These are phyloP conservation scores for Barnettozyma populi DNA, from an alignment of 805 yeast genomes.

Conservation along the genomic window DNA sequence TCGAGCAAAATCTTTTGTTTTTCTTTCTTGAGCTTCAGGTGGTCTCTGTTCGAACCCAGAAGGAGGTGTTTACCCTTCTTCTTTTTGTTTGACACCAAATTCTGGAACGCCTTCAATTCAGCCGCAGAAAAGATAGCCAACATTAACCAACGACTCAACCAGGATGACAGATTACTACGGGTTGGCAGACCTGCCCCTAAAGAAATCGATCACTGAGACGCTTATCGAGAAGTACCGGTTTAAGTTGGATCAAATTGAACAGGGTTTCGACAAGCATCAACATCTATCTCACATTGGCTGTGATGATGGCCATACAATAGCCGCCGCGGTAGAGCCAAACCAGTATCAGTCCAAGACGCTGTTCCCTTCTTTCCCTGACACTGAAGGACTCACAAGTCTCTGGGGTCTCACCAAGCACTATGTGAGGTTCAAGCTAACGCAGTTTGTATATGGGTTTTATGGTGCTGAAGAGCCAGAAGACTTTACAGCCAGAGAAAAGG, in stretches of 20 bases:
- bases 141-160: neutral
- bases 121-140: neutral
- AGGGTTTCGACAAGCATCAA: conserved; percentile 5
- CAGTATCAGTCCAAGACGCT: neutral
- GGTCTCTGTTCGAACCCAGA: neutral
- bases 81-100: neutral
- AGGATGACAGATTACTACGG: conserved; percentile 15
- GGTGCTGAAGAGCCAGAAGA: conserved; percentile 9
- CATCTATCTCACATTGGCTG: neutral
- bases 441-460: conserved; percentile 5
- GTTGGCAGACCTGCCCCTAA: conserved; percentile 2
- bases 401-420: conserved; percentile 9
- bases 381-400: neutral
- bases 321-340: neutral
- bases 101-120: too few relatives aligned
- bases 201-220: conserved; percentile 16
- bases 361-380: neutral
- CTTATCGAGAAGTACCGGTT: conserved; percentile 14
- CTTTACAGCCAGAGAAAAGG: conserved; percentile 29
- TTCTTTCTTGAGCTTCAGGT: neutral
- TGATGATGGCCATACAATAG: neutral
- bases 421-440: neutral
- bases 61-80: neutral
- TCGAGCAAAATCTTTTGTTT: neutral
- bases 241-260: conserved; percentile 8